Evolutionary conservation across 31 red algal species (phyloP).

Genomic region (Odonthalia washingtoniensis): DNA sequence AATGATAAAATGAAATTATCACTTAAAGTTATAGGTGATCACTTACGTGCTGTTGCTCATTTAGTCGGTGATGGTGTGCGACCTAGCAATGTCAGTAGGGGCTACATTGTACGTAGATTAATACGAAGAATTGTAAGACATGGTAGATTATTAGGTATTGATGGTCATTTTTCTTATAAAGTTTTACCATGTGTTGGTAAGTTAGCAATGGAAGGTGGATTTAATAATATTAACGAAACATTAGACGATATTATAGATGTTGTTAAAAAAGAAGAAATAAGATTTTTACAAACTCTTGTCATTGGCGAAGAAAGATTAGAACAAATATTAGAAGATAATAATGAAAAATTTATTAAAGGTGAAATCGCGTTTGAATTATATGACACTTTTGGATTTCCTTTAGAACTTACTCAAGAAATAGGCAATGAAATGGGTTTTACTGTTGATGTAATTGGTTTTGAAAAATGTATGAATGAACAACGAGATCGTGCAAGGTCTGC

Average conservation of each 20-base stretch:
- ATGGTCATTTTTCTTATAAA: slow-evolving; percentile 60
- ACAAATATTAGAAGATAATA: slow-evolving; percentile 67
- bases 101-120: slow-evolving; percentile 92
- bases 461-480: slow-evolving; percentile 80
- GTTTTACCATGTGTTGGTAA: slow-evolving; percentile 70
- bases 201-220: slow-evolving; percentile 68
- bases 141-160: slow-evolving; percentile 80
- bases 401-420: slow-evolving; percentile 92
- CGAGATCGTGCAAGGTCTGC: slow-evolving; percentile 75
- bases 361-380: slow-evolving; percentile 94
- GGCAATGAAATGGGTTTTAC: slow-evolving; percentile 68
- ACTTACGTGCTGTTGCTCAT: slow-evolving; percentile 85
- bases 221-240: slow-evolving; percentile 49
- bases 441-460: slow-evolving; percentile 83
- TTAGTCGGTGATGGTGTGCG: slow-evolving; percentile 86
- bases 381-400: slow-evolving; percentile 98
- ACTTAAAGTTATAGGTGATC: slow-evolving; percentile 93
- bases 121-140: slow-evolving; percentile 88
- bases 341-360: slow-evolving; percentile 69
- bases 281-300: slow-evolving; percentile 82
- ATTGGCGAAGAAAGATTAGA: slow-evolving; percentile 80
- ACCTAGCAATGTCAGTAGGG: slow-evolving; percentile 83
- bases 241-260: slow-evolving; percentile 54
- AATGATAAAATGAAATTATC: slow-evolving; percentile 53
- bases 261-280: slow-evolving; percentile 71